Percentiles rank a stretch among this genome's conserved stretches.
Evolutionary conservation across 208 protist genomes (phyloP).

Genomic region (Porcisia hertigi): DNA sequence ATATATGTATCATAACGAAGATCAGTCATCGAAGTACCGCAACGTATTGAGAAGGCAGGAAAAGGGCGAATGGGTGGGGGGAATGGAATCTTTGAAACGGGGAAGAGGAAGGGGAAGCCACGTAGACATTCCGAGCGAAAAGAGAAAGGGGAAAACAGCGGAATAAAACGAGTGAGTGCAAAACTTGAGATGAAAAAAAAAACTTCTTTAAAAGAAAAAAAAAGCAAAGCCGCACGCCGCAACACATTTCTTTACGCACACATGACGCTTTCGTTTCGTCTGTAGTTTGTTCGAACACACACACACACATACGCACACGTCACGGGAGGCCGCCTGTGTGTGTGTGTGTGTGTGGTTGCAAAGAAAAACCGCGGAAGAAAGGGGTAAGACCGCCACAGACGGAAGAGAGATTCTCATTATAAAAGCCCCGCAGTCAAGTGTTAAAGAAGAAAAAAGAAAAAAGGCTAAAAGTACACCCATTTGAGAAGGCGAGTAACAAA

Average conservation of each 20-base stretch:
- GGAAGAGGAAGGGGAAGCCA: background rate
- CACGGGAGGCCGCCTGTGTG: too few relatives aligned
- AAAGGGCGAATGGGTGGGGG: background rate
- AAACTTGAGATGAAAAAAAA: background rate
- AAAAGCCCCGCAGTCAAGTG: background rate
- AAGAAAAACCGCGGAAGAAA: background rate
- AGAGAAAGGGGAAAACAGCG: background rate
- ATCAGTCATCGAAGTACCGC: too few relatives aligned
- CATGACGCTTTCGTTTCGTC: background rate
- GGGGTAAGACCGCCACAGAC: background rate
- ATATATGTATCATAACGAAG: too few relatives aligned
- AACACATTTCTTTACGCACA: conserved; percentile 11
- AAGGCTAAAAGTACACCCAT: background rate
- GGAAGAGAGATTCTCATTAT: background rate
- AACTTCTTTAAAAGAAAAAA: background rate
- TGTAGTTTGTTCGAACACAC: background rate
- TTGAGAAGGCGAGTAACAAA: background rate
- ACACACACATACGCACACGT: background rate
- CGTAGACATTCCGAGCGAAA: background rate
- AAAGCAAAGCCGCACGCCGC: conserved; percentile 6
- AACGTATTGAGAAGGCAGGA: background rate
- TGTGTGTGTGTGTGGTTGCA: background rate
- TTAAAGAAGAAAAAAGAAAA: background rate
- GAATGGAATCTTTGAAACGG: background rate
- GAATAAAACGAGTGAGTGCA: background rate